Percentiles rank a stretch among this genome's conserved stretches.
These are phyloP conservation scores for Triticum turgidum DNA, from an alignment of 176 grass and related monocot species.

Conservation along the genomic window DNA sequence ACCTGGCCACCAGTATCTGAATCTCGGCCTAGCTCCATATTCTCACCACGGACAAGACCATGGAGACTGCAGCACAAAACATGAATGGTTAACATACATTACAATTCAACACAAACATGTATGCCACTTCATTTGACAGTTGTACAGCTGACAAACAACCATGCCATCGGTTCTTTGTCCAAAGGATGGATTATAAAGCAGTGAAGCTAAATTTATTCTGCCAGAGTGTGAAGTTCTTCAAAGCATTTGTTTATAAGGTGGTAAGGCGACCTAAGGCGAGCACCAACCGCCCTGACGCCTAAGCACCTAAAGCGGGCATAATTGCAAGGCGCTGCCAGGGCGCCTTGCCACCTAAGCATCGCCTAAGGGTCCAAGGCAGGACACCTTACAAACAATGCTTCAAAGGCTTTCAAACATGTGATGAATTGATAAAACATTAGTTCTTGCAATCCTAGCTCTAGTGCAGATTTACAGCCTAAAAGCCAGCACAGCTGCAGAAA, in stretches of 20 bases:
- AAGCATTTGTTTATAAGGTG: too few relatives aligned
- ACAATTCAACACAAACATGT: neutral
- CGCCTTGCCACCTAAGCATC: too few relatives aligned
- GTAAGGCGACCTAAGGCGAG: too few relatives aligned
- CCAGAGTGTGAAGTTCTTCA: neutral
- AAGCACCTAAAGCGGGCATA: too few relatives aligned
- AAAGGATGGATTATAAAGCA: conserved; percentile 4
- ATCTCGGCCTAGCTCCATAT: conserved; percentile 89
- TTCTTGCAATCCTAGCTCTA: conserved; percentile 2
- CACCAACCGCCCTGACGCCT: too few relatives aligned
- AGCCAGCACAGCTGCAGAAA: neutral
- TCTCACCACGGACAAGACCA: conserved; percentile 78
- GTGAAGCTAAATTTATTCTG: neutral
- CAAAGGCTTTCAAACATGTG: neutral
- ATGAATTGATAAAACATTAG: conserved; percentile 9
- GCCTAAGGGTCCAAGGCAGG: too few relatives aligned
- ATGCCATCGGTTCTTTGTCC: neutral
- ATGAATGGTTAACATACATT: conserved; percentile 25
- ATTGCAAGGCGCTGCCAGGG: too few relatives aligned
- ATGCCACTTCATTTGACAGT: neutral
- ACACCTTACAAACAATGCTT: neutral
- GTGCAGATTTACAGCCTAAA: neutral
- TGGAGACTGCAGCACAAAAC: conserved; percentile 49
- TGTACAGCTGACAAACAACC: neutral
- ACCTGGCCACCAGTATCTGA: conserved; percentile 86